phyloP scores from a whole-genome alignment of 2,329 filamentous ascomycete genomes.

The Clonostachys rhizophaga region DNA sequence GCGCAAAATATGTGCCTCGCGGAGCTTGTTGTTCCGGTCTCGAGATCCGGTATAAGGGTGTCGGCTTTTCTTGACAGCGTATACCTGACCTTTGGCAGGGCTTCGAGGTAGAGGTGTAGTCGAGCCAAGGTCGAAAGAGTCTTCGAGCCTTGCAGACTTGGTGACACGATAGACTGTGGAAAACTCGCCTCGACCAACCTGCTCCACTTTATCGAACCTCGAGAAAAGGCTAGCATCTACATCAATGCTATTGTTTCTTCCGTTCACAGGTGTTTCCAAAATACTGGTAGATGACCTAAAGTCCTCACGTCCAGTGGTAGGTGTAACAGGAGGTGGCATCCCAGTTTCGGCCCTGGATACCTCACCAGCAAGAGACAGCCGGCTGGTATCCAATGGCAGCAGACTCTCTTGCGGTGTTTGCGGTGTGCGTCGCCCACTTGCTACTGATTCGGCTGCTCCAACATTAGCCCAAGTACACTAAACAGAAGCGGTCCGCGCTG shows the following conservation, averaged over 20 bases:
- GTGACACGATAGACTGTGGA: slow-evolving; percentile 85
- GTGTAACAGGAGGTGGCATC: slow-evolving; percentile 66
- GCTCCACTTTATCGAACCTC: slow-evolving; percentile 76
- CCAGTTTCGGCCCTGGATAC: slow-evolving; percentile 19
- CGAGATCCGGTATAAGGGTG: slow-evolving; percentile 71
- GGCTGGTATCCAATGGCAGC: slow-evolving; percentile 74
- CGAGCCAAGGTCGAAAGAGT: slow-evolving; percentile 26
- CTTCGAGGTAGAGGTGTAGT: slow-evolving; percentile 47
- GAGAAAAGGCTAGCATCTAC: slow-evolving; percentile 69
- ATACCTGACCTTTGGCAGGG: slow-evolving; percentile 58
- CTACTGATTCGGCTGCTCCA: slow-evolving; percentile 59
- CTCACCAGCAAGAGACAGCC: slow-evolving; percentile 72
- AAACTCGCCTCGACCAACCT: slow-evolving; percentile 85
- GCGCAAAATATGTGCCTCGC: slow-evolving; percentile 77
- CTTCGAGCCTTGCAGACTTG: slow-evolving; percentile 17
- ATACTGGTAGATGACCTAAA: slow-evolving; percentile 42
- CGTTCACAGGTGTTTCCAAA: slow-evolving; percentile 67
- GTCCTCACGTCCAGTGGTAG: slow-evolving; percentile 56
- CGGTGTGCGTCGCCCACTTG: slow-evolving; percentile 58
- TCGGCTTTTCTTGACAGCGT: slow-evolving; percentile 91
- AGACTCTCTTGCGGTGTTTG: slow-evolving; percentile 75
- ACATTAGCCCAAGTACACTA: slow-evolving; percentile 34
- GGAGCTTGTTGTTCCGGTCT: slow-evolving; percentile 78
- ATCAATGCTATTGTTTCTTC: slow-evolving; percentile 61
- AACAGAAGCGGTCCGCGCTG: slow-evolving; percentile 32